Percentiles rank a stretch among this genome's conserved stretches.
These are phyloP conservation scores for Patellaria atrata DNA, from an alignment of 495 filamentous ascomycete genomes.

Conservation along the genomic window DNA sequence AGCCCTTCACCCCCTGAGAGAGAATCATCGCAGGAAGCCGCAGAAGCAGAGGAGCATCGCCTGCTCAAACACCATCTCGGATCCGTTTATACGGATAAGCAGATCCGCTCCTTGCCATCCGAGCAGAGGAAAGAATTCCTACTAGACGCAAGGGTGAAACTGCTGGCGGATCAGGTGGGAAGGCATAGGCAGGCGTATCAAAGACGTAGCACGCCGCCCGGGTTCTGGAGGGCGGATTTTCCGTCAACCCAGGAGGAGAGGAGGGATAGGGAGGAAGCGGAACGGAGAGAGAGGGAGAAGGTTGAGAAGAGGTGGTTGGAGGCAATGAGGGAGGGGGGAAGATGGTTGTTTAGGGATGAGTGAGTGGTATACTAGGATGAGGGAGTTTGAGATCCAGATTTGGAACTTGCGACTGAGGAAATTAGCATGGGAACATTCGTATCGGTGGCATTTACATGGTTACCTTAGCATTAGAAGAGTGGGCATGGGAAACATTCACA, in stretches of 20 bases:
- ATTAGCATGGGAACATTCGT: too few relatives aligned
- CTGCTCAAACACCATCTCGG: conserved; percentile 58
- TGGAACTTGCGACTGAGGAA: too few relatives aligned
- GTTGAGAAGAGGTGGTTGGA: conserved; percentile 66
- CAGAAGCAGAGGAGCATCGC: conserved; percentile 30
- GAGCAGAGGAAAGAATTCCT: conserved; percentile 43
- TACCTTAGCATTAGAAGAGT: too few relatives aligned
- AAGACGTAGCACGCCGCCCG: conserved; percentile 56
- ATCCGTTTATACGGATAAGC: conserved; percentile 24
- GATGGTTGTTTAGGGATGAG: conserved; percentile 74
- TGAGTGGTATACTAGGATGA: too few relatives aligned
- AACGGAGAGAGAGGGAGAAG: conserved; percentile 40
- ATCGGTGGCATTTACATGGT: too few relatives aligned
- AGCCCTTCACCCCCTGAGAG: conserved; percentile 7
- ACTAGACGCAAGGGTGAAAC: conserved; percentile 49
- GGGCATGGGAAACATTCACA: too few relatives aligned
- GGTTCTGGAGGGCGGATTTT: conserved; percentile 83
- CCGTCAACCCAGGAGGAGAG: conserved; percentile 67
- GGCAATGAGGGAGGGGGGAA: conserved; percentile 59
- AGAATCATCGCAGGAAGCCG: conserved; percentile 23
- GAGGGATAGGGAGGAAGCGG: conserved; percentile 46
- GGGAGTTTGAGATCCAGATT: too few relatives aligned
- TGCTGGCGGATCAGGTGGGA: conserved; percentile 56
- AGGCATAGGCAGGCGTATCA: conserved; percentile 63
- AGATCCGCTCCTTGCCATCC: conserved; percentile 11